Evolutionary conservation across 208 protist species (phyloP).

Genomic region (Trypanosoma congolense): DNA sequence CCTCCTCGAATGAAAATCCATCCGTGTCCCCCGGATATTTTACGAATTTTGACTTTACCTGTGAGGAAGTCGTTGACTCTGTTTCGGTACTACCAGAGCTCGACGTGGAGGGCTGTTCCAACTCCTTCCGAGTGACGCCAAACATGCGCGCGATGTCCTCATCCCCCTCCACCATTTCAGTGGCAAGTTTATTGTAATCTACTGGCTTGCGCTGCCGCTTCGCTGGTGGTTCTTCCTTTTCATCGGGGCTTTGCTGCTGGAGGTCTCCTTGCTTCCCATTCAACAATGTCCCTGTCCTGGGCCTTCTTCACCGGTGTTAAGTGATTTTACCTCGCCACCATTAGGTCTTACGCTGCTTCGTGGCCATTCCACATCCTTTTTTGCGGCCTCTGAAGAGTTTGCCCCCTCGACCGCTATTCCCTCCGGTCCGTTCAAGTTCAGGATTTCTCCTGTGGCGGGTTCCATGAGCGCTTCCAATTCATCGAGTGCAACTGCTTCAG

Average conservation of each 20-base stretch:
- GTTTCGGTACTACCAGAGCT: slow-evolving; percentile 8
- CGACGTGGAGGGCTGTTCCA: slow-evolving; percentile 15
- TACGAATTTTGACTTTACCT: background rate
- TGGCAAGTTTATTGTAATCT: slow-evolving; percentile 66
- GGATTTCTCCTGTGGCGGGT: slow-evolving; percentile 1
- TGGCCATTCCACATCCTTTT: background rate
- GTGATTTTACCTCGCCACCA: no score
- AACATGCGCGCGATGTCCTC: slow-evolving; percentile 49
- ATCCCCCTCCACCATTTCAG: slow-evolving; percentile 37
- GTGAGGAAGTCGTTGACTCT: slow-evolving; percentile 1
- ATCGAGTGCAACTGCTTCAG: slow-evolving; percentile 14
- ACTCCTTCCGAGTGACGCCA: slow-evolving; percentile 22
- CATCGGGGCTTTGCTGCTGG: background rate
- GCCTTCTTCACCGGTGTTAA: no score
- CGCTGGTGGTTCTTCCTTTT: background rate
- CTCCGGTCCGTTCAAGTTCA: background rate
- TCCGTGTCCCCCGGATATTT: slow-evolving; percentile 44
- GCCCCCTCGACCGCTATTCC: background rate
- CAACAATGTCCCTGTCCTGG: no score
- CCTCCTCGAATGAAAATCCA: slow-evolving; percentile 49
- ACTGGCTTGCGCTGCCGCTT: slow-evolving; percentile 31
- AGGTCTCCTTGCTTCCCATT: background rate
- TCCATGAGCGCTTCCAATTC: slow-evolving; percentile 24
- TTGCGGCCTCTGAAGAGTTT: no score
- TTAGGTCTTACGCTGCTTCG: background rate